Evolutionary conservation across 305 asterid genomes (phyloP).

Genomic region (Fraxinus albicans): DNA sequence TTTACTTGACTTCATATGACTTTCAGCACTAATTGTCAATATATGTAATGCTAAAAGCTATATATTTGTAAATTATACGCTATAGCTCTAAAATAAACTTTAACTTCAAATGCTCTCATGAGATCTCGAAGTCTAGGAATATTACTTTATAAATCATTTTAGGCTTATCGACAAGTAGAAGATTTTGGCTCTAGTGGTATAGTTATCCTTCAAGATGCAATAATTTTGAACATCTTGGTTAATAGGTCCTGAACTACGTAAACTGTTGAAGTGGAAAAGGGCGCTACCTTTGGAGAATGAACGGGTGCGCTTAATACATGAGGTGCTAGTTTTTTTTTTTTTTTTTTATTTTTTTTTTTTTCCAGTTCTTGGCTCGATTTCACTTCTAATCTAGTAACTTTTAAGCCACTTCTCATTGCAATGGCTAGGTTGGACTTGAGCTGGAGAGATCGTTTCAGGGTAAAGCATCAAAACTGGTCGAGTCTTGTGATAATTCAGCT

Average conservation of each 20-base stretch:
- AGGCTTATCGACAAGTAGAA: not conserved
- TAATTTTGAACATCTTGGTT: constrained; percentile 23
- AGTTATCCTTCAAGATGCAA: not conserved
- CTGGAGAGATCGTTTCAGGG: constrained; percentile 85
- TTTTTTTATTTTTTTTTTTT: not conserved
- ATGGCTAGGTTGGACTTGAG: constrained; percentile 73
- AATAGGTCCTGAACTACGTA: constrained; percentile 75
- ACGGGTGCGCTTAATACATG: constrained; percentile 82
- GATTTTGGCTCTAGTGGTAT: not conserved
- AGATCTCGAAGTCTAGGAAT: not conserved
- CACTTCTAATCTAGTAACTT: not conserved
- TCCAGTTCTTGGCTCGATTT: not conserved
- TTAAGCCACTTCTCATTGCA: constrained; percentile 16
- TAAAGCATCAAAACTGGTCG: constrained; percentile 82
- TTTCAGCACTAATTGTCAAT: not conserved
- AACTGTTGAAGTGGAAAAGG: constrained; percentile 79
- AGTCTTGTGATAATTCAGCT: constrained; percentile 74
- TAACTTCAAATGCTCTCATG: not conserved
- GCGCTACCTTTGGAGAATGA: constrained; percentile 93
- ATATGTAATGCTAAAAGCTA: not conserved
- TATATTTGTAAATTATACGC: not conserved
- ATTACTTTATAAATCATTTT: not conserved
- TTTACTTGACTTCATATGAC: too few species aligned
- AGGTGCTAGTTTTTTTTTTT: constrained; percentile 43
- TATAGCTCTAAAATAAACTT: not conserved